A percentile compares a stretch with the other conserved stretches of the same genome.
phyloP scores from a whole-genome alignment of 2,329 filamentous ascomycete species.

The Botrytis fabae region DNA sequence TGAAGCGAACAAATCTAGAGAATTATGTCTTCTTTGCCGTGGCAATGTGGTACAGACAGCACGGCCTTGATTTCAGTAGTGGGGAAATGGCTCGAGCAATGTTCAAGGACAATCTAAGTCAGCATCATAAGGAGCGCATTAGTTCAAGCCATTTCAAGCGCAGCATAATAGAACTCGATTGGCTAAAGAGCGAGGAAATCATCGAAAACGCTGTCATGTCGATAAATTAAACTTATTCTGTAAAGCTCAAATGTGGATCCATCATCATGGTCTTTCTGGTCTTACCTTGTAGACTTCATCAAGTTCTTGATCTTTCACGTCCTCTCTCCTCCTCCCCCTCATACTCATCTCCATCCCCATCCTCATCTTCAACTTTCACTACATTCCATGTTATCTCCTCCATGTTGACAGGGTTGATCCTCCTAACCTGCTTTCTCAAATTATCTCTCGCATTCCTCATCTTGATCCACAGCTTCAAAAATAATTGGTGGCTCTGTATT shows the following conservation, averaged over 20 bases:
- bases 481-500: not conserved
- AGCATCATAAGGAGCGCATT: too few relatives aligned
- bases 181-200: fast-evolving
- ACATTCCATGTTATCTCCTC: not conserved
- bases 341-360: not conserved
- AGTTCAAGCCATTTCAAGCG: too few relatives aligned
- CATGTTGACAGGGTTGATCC: not conserved
- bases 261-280: not conserved
- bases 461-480: not conserved
- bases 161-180: too few relatives aligned
- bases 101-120: too few relatives aligned
- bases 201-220: not conserved
- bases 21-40: too few relatives aligned
- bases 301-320: not conserved
- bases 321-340: not conserved
- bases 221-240: not conserved
- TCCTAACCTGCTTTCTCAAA: not conserved
- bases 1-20: too few relatives aligned
- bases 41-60: too few relatives aligned
- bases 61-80: too few relatives aligned
- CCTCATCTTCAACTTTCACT: not conserved
- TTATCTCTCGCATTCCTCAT: not conserved
- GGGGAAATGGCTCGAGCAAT: too few relatives aligned
- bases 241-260: not conserved
- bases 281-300: not conserved